Base-by-base conservation (phyloP, 1,284 basidiomycete genomes). In the Sporisorium scitamineum region DNA sequence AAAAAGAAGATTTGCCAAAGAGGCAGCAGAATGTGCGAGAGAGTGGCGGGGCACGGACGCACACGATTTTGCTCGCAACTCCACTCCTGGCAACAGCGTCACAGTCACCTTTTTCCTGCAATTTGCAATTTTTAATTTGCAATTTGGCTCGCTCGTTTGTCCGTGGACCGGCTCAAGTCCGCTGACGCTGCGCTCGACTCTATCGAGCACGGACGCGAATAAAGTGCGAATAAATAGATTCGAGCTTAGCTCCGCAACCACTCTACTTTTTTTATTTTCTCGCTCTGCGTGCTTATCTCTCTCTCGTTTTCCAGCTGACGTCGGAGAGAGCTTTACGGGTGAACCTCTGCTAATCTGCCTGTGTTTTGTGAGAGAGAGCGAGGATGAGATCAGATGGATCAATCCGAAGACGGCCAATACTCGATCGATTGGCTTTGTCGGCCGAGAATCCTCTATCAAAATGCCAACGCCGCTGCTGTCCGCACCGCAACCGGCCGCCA, bases 1-100 rank as follows among this genome's bases (percentile, higher is more conserved):
- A 31, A 22, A 34, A 52, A 34, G 50, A 52, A 52, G 50, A 52
- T 52, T 52, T 52, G 50, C 50, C 32, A 34, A 51, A 29, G 18
- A 50, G 29, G 18, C 18, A 24, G 31, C 16, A 27, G n/a, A n/a
- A n/a, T n/a, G 22, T 48, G 26, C 37, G 37, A 48, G 47, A 20
- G 14, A 5, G 24, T 47, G 48, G n/a, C 48, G 26, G 50, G 31
- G 50, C 50, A 51, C 50, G 50, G 50, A 27, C 47, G 27, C 27
- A 31, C n/a, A 18, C n/a, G 8, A 18, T 3, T n/a, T 51, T n/a
- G 9, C 27, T n/a, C 31, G 10, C 29, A 51, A 51, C 50, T 51
- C 50, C 50, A 51, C 50, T 51, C 50, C 27, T 48, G 20, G 9
- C 42, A 5, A 45, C 44, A 26, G 2, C 27, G 45, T 29, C 45